These are phyloP conservation scores for Euphorbia corollata DNA, from an alignment of 441 rosid species.

Conservation along the genomic window DNA sequence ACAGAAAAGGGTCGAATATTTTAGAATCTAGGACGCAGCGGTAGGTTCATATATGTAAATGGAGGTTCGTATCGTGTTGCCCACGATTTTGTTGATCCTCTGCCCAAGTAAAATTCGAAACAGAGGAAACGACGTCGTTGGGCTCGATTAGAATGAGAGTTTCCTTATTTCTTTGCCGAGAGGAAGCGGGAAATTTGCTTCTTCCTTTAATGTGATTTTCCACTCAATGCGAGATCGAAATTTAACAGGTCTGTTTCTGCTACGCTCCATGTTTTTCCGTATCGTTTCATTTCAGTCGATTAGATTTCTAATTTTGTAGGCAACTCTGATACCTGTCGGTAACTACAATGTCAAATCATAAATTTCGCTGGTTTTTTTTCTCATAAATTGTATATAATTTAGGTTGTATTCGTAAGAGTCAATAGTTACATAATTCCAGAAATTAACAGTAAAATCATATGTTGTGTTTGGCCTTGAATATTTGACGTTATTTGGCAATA, in stretches of 20 bases:
- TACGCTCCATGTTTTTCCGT: background rate
- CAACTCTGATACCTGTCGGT: background rate
- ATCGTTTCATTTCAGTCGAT: background rate
- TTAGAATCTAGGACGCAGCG: background rate
- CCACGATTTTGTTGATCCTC: slow-evolving; percentile 5
- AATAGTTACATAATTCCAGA: background rate
- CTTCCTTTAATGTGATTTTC: background rate
- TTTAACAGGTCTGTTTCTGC: background rate
- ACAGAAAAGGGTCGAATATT: background rate
- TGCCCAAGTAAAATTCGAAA: background rate
- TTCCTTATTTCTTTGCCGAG: background rate
- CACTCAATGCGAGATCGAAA: background rate
- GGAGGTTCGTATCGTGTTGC: slow-evolving; percentile 7
- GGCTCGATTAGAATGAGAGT: background rate
- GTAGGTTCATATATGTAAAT: background rate
- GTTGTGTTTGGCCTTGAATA: background rate
- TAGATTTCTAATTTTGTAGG: background rate
- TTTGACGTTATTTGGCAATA: background rate
- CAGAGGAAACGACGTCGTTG: background rate
- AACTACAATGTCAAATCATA: background rate
- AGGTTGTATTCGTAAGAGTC: background rate
- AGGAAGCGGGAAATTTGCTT: background rate
- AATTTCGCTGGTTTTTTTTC: background rate
- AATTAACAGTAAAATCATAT: too few species aligned
- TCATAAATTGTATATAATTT: background rate